These are phyloP conservation scores for Ophiognomonia clavigignenti-juglandacearum DNA, from an alignment of 2,329 filamentous ascomycete species.

Conservation along the genomic window DNA sequence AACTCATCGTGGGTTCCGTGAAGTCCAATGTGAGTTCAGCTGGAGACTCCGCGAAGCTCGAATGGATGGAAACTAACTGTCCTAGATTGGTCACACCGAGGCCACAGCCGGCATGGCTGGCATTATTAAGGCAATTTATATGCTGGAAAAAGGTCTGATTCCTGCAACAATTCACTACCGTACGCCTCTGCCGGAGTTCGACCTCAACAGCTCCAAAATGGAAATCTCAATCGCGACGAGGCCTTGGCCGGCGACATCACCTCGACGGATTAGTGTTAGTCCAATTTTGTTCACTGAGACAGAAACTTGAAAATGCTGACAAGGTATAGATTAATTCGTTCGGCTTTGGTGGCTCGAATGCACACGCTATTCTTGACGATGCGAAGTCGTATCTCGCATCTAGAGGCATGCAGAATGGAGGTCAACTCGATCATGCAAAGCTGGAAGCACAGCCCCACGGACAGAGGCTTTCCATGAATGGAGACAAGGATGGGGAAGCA, in stretches of 20 bases:
- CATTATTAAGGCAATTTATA: slow-evolving; percentile 28
- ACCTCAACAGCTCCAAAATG: slow-evolving; percentile 25
- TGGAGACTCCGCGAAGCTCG: too few relatives aligned
- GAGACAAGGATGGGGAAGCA: too few relatives aligned
- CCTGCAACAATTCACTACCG: slow-evolving; percentile 27
- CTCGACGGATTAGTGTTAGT: too few relatives aligned
- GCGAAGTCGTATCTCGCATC: too few relatives aligned
- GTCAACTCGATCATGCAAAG: background rate
- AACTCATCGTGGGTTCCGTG: slow-evolving; percentile 18
- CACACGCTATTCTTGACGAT: slow-evolving; percentile 26
- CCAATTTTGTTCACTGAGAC: too few relatives aligned
- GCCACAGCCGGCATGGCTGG: slow-evolving; percentile 30
- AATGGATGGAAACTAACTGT: too few relatives aligned
- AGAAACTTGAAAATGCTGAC: too few relatives aligned
- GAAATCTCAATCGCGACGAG: slow-evolving; percentile 21
- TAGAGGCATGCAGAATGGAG: background rate
- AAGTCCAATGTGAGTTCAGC: too few relatives aligned
- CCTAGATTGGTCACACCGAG: slow-evolving; percentile 34
- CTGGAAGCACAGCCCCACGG: too few relatives aligned
- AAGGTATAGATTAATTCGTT: too few relatives aligned
- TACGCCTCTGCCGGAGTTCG: slow-evolving; percentile 22
- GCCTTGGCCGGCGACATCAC: too few relatives aligned
- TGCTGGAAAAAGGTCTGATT: slow-evolving; percentile 25
- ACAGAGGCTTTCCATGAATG: too few relatives aligned
- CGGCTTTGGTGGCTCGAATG: slow-evolving; percentile 27